These are phyloP conservation scores for Camellia lanceoleosa DNA, from an alignment of 148 eudicot species.

Conservation along the genomic window DNA sequence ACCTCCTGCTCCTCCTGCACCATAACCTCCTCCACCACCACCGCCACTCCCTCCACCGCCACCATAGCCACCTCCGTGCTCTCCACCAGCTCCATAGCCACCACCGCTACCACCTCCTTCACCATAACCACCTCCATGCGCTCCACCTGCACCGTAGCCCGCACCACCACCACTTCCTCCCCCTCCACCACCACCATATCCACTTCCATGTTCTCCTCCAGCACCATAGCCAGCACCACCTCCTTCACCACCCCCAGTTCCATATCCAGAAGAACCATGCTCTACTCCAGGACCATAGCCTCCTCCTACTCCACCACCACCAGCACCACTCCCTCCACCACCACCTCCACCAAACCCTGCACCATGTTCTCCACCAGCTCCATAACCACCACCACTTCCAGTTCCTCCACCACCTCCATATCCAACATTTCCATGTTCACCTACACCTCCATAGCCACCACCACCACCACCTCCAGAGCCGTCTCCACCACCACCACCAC, in stretches of 20 bases:
- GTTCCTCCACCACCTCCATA: too few relatives aligned
- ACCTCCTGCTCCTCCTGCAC: constrained; percentile 23
- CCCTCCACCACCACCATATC: constrained; percentile 15
- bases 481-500: too few relatives aligned
- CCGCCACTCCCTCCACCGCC: constrained; percentile 24
- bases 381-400: too few relatives aligned
- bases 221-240: constrained; percentile 21
- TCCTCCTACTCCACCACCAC: constrained; percentile 3
- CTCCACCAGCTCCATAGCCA: constrained; percentile 22
- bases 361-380: constrained; percentile 10
- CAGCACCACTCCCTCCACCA: constrained; percentile 35
- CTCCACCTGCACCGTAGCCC: constrained; percentile 31
- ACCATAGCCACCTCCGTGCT: constrained; percentile 27
- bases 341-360: constrained; percentile 31
- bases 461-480: too few relatives aligned
- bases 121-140: constrained; percentile 26
- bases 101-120: constrained; percentile 30
- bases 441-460: too few relatives aligned
- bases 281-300: constrained; percentile 34
- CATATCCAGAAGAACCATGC: constrained; percentile 33
- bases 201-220: constrained; percentile 23
- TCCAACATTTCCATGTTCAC: too few relatives aligned
- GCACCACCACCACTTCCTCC: constrained; percentile 35
- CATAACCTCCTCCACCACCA: constrained; percentile 25
- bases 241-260: constrained; percentile 30